These are phyloP conservation scores for Eustoma russellianum DNA, from an alignment of 257 asterid species.

Conservation along the genomic window DNA sequence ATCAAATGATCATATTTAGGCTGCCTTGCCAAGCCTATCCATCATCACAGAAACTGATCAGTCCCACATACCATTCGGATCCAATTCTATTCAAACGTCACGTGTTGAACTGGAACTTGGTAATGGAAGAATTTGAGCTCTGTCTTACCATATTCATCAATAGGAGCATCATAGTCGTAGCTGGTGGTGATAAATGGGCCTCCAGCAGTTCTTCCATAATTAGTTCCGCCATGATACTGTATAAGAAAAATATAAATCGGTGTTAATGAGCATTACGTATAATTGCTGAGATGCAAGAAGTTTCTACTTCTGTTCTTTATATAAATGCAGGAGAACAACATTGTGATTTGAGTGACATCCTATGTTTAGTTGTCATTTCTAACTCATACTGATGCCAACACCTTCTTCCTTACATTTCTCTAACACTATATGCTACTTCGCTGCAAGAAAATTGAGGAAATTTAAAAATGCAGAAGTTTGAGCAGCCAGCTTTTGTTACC, in stretches of 20 bases:
- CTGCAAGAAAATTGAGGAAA: too few species aligned
- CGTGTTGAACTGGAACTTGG: background rate
- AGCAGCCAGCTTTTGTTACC: too few species aligned
- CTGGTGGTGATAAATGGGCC: slow-evolving; percentile 95
- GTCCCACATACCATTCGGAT: background rate
- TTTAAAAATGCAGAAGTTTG: too few species aligned
- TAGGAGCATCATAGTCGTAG: slow-evolving; percentile 97
- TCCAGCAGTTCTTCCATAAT: slow-evolving; percentile 94
- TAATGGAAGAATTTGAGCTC: background rate
- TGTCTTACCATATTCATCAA: slow-evolving; percentile 84
- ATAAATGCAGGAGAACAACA: too few species aligned
- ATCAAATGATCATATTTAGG: slow-evolving; percentile 81
- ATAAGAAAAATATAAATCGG: slow-evolving; percentile 5
- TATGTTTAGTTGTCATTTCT: too few species aligned
- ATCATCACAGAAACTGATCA: slow-evolving; percentile 6
- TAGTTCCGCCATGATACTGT: slow-evolving; percentile 97
- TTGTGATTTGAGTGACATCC: too few species aligned
- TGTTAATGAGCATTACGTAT: background rate
- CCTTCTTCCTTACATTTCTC: too few species aligned
- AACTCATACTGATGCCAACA: too few species aligned
- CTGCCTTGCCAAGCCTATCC: slow-evolving; percentile 71
- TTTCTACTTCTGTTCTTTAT: too few species aligned
- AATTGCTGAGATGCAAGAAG: too few species aligned
- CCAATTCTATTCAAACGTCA: background rate
- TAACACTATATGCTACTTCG: too few species aligned